Conservation (phyloP, 2,329 filamentous ascomycete genomes). For the Cercospora sesami region DNA sequence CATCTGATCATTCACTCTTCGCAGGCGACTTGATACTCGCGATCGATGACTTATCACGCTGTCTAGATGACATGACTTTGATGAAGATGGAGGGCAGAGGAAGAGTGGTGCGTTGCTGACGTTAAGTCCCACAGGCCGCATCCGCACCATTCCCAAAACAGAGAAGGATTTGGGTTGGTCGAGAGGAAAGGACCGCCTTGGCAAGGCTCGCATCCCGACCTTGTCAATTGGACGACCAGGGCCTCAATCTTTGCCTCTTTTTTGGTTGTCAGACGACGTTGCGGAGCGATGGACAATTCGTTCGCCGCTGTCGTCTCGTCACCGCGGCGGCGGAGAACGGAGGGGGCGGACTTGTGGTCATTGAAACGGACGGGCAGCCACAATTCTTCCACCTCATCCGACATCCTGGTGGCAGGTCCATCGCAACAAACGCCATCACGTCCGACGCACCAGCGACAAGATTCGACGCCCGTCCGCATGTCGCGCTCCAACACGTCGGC, state of each 20-base stretch:
- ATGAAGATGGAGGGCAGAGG: background rate
- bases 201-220: constrained; percentile 1
- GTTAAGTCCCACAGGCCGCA: background rate
- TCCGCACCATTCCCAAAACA: constrained; percentile 8
- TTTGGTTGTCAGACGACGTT: constrained; percentile 3
- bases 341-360: constrained; percentile 6
- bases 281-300: constrained; percentile 11
- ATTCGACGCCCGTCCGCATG: constrained; percentile 3
- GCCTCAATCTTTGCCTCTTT: constrained; percentile 8
- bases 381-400: constrained; percentile 31
- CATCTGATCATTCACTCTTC: background rate
- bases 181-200: constrained; percentile 7
- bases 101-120: constrained; percentile 6
- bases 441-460: background rate
- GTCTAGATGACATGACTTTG: background rate
- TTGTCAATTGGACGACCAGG: constrained; percentile 8
- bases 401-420: constrained; percentile 31
- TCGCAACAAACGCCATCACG: constrained; percentile 13
- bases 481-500: constrained; percentile 6
- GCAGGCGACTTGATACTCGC: background rate
- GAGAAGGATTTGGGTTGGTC: constrained; percentile 9
- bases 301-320: constrained; percentile 10
- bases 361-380: constrained; percentile 24
- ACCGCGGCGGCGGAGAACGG: constrained; percentile 17
- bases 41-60: background rate